Percentiles rank a stretch among this genome's conserved stretches.
Conservation (phyloP, 495 filamentous ascomycete genomes). For the Podospora tetraspora region DNA sequence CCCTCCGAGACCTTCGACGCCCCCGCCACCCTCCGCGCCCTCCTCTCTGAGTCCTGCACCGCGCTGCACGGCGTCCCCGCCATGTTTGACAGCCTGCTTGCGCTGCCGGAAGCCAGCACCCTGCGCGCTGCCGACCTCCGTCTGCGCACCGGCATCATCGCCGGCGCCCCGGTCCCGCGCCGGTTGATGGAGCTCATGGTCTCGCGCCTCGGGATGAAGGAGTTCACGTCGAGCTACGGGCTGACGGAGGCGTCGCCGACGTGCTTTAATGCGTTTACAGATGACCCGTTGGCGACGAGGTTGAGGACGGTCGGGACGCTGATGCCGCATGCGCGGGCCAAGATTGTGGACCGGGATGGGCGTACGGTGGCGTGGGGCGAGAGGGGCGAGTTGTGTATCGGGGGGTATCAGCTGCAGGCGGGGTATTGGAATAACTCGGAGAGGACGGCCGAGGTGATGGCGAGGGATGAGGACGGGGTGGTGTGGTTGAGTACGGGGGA, state of each 20-base stretch:
- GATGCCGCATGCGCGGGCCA: slow-evolving; percentile 62
- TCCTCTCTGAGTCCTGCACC: slow-evolving; percentile 60
- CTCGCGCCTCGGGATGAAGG: slow-evolving; percentile 56
- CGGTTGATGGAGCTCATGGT: slow-evolving; percentile 60
- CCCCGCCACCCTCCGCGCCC: slow-evolving; percentile 50
- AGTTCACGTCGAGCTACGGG: slow-evolving; percentile 65
- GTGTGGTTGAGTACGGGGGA: slow-evolving; percentile 67
- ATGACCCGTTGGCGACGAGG: slow-evolving; percentile 54
- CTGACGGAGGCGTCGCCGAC: slow-evolving; percentile 69
- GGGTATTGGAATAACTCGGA: slow-evolving; percentile 69
- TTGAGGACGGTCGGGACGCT: slow-evolving; percentile 61
- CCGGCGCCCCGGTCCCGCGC: slow-evolving; percentile 60
- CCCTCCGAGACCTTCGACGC: slow-evolving; percentile 61
- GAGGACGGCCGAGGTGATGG: slow-evolving; percentile 60
- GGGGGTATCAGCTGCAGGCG: slow-evolving; percentile 61
- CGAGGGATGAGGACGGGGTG: slow-evolving; percentile 52
- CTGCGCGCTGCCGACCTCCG: slow-evolving; percentile 41
- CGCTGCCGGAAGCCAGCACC: slow-evolving; percentile 42
- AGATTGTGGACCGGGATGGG: slow-evolving; percentile 60
- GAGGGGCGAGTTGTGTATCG: slow-evolving; percentile 61
- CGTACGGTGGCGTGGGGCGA: slow-evolving; percentile 53
- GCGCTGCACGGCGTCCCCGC: slow-evolving; percentile 67
- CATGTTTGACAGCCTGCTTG: slow-evolving; percentile 64
- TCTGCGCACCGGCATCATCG: slow-evolving; percentile 66
- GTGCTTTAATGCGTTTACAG: slow-evolving; percentile 64